Percentiles rank a stretch among this genome's conserved stretches.
Conservation (phyloP, 2,329 filamentous ascomycete species). For the Aspergillus pseudonomiae region DNA sequence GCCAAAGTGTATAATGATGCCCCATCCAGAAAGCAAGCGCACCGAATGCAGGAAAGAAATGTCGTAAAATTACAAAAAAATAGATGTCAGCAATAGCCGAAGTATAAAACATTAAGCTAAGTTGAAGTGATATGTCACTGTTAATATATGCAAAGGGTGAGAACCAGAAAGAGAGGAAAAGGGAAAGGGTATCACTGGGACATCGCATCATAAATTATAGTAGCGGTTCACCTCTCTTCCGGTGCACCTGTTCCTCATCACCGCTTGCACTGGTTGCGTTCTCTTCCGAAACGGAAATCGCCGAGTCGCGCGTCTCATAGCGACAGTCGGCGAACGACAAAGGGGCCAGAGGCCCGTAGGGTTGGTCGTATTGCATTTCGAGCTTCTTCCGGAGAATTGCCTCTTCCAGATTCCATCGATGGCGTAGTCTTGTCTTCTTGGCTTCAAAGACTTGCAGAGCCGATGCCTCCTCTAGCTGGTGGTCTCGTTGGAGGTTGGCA, state of each 20-base stretch:
- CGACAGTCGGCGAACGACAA: slow-evolving; percentile 35
- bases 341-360: slow-evolving; percentile 44
- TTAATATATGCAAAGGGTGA: slow-evolving; percentile 17
- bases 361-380: slow-evolving; percentile 38
- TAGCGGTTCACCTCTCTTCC: slow-evolving; percentile 19
- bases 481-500: slow-evolving; percentile 37
- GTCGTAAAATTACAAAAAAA: slow-evolving; percentile 20
- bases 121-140: slow-evolving; percentile 9
- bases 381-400: slow-evolving; percentile 44
- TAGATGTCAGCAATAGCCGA: slow-evolving; percentile 7
- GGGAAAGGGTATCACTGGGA: slow-evolving; percentile 30
- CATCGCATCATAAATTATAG: slow-evolving; percentile 28
- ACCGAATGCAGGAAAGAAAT: slow-evolving; percentile 10
- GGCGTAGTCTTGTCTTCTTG: slow-evolving; percentile 38
- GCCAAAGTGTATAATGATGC: slow-evolving; percentile 23
- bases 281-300: slow-evolving; percentile 30
- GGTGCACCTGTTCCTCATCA: slow-evolving; percentile 21
- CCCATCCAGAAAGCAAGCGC: slow-evolving; percentile 8
- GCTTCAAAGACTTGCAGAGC: slow-evolving; percentile 35
- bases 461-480: slow-evolving; percentile 36
- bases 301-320: slow-evolving; percentile 32
- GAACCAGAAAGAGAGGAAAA: slow-evolving; percentile 11
- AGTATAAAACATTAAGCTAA: slow-evolving; percentile 14
- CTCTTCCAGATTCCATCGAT: slow-evolving; percentile 48
- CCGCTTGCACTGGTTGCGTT: slow-evolving; percentile 10